Evolutionary conservation across 768 basidiomycete species (phyloP), one percentile per base, ranked within the genome.

Genomic region (Termitomyces sp.): DNA sequence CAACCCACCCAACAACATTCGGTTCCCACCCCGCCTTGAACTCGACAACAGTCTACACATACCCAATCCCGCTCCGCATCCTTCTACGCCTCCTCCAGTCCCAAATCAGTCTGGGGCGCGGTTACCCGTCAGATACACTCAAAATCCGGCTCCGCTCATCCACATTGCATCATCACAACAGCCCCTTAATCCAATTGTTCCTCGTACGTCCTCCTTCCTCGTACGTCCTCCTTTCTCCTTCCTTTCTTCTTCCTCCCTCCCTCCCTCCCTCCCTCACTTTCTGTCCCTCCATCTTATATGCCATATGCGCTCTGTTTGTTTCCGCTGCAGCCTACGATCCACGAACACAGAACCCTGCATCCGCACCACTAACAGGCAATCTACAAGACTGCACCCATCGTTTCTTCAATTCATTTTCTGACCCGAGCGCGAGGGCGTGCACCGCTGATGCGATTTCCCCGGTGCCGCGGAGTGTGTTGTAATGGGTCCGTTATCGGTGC

Each of bases 201-300:
- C n/a, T n/a, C n/a, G n/a, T n/a, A n/a, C n/a, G n/a, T n/a, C n/a
- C n/a, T n/a, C n/a, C n/a, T n/a, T n/a, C n/a, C n/a, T n/a, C n/a
- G n/a, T n/a, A n/a, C n/a, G n/a, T n/a, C n/a, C n/a, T n/a, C n/a
- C n/a, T n/a, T n/a, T n/a, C n/a, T n/a, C n/a, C n/a, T n/a, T 95
- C 2, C 95, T 94, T 69, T 86, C 93, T 0, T 95, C 76, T 90
- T 18, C n/a, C n/a, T 74, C 81, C 24, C 71, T 93, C 59, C 76
- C 81, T 5, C 82, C 88, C 22, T 69, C 14, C 61, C 70, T 45
- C 66, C 67, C 44, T n/a, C n/a, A n/a, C n/a, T n/a, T n/a, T n/a
- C n/a, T n/a, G n/a, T n/a, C n/a, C n/a, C n/a, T n/a, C n/a, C n/a
- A n/a, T n/a, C n/a, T n/a, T n/a, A n/a, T n/a, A n/a, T n/a, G n/a